Evolutionary conservation across 306 rosid species (phyloP), one percentile per base, ranked within the genome.

Genomic region (Morella rubra): DNA sequence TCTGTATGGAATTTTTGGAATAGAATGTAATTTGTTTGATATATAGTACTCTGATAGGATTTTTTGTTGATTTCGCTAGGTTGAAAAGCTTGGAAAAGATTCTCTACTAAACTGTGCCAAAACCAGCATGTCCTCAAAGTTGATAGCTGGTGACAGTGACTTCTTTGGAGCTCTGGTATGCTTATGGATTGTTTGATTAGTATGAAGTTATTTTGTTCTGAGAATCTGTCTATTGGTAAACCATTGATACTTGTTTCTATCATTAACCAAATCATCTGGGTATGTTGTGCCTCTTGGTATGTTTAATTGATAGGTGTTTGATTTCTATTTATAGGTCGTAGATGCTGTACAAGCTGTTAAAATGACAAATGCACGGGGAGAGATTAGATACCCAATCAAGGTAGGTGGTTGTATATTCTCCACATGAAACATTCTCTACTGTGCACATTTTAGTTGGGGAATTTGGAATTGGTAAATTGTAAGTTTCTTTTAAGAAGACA

Each of bases 81-180:
- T 96, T 86, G 99, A 92, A 40, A 92, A 91, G 89, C 93, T 92
- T 59, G 99, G 98, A 77, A 96, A 89, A 79, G 98, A 91, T 71
- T 88, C 96, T 68, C 80, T 96, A 6, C 55, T 89, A 19, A 96
- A 96, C 77, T 96, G 98, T 82, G 99, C 99, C 74, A 96, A 90
- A 92, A 96, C 98, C 82, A 91, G 98, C 87, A 96, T 96, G 98
- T 96, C 99, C 72, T 92, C 99, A 46, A 96, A 96, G 89, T 87
- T 96, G 93, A 96, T 96, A 80, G 87, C 96, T n/a, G 90, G 91
- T 44, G 99, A 96, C 74, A 84, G 97, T 72, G 97, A 91, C 79
- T 92, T 89, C 90, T 96, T 96, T 84, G 97, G 97, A 15, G 87
- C 81, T 78, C 82, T 96, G 97, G 99, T 96, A 92, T 52, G 89